Base-by-base conservation (phyloP, 2,329 filamentous ascomycete species). In the Colletotrichum tropicale region DNA sequence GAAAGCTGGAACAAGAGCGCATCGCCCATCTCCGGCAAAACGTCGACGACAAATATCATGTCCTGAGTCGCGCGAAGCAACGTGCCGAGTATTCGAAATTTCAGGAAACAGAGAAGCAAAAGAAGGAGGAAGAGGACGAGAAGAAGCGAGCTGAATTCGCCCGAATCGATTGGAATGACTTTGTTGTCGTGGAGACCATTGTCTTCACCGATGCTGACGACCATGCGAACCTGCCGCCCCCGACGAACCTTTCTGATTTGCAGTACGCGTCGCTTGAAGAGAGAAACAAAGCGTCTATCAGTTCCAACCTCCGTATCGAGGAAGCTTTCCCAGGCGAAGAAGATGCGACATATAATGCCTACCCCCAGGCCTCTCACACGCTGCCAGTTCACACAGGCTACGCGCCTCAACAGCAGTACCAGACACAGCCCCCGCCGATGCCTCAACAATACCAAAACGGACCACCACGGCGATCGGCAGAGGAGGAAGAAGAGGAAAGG, bases 91-190 rank as follows among this genome's bases (percentile, higher is more conserved):
- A 96, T 89, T 90, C 94, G 78, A 96, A 95, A 83, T 94, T 92
- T 81, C 94, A 97, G 81, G 95, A 97, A 79, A 88, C 93, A 70
- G 95, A 98, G 86, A 96, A 96, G 83, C 92, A 93, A 80, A 95
- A 96, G 88, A 96, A 96, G 82, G 96, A 98, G 81, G 95, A 98
- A 81, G 93, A 96, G 77, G 94, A 94, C 55, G 94, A 98, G 82
- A 92, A 95, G 81, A 95, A 98, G 83, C 93, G 93, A 81, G 86
- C 89, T 26, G 88, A 92, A 70, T 93, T 97, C 84, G 94, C 94
- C 2, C 94, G 97, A 80, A 97, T 99, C 77, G 97, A 99, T 84
- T 99, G 97, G 97, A 95, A 98, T 82, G 96, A 98, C 83, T 99
- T 99, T 80, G 93, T 96, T 38, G 94, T 99, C 24, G 96, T 98